Evolutionary conservation across 2,329 filamentous ascomycete genomes (phyloP), one percentile per base, ranked within the genome.

Genomic region (Thielaviopsis punctulata): DNA sequence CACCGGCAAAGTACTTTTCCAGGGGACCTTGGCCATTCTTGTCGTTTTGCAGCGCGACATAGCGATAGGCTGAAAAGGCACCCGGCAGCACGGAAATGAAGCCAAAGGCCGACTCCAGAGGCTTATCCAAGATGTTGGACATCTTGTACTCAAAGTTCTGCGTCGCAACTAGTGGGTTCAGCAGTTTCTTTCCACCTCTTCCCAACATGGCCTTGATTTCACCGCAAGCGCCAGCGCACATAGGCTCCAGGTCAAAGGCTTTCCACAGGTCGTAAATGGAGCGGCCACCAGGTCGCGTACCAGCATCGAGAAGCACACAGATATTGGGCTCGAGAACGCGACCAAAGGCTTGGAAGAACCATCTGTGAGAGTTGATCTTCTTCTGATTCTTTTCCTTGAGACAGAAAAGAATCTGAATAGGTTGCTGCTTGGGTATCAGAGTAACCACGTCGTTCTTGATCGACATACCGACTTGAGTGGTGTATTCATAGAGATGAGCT

Each of bases 141-240:
- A 98, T 95, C 68, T 98, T 98, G 73, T 98, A 98, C 70, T 98
- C 92, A 59, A 98, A 98, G 64, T 98, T 98, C 62, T 98, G 92
- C 45, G 88, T 94, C 0, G 92, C 92, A 15, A 98, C 90, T 5
- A 98, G 73, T 0, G 92, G 92, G 61, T 98, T 98, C 45, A 98
- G 71, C 15, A 98, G 73, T 56, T 90, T 87, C 4, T 80, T 71
- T 62, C 87, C 89, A 22, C 77, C 80, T 58, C 82, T 86, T 6
- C 92, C 92, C 65, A 95, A 94, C 68, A 94, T 94, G 0, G 92
- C 92, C 64, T 90, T 95, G 66, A 98, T 98, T 66, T 98, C 92
- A 58, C 92, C 92, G 57, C 92, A 95, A 23, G 92, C 92, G 48
- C 92, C 93, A 0, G 90, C 92, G 23, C 98, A 92, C 59, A 90